Conservation (phyloP, 1,139 yeast species). For the Scheffersomyces cryptocercus region DNA sequence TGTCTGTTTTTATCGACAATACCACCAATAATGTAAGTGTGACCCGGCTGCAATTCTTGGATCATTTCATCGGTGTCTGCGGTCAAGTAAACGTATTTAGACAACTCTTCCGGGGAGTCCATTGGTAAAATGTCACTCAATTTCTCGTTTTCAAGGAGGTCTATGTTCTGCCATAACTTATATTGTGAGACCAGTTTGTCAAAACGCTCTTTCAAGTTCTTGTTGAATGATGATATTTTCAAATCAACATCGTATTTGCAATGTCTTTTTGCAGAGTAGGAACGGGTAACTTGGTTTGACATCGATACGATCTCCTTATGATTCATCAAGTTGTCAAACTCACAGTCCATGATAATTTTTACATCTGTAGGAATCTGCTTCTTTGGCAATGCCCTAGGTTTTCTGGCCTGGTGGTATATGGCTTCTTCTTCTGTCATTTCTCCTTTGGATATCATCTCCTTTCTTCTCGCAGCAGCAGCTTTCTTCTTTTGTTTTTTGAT, state of each 20-base stretch:
- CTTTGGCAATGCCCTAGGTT: slow-evolving; percentile 33
- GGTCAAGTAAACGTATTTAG: slow-evolving; percentile 68
- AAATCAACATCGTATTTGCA: slow-evolving; percentile 63
- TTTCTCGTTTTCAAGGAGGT: slow-evolving; percentile 48
- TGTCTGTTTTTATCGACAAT: slow-evolving; percentile 95
- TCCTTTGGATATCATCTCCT: slow-evolving; percentile 21
- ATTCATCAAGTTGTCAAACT: slow-evolving; percentile 85
- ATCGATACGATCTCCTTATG: slow-evolving; percentile 76
- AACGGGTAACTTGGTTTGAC: slow-evolving; percentile 77
- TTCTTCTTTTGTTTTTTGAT: slow-evolving; percentile 57
- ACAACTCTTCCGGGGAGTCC: slow-evolving; percentile 32
- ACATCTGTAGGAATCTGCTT: slow-evolving; percentile 49
- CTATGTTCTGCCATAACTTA: slow-evolving; percentile 63
- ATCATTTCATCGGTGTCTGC: slow-evolving; percentile 80
- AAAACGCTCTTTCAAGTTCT: slow-evolving; percentile 65
- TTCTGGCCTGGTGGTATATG: slow-evolving; percentile 29
- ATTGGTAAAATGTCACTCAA: slow-evolving; percentile 36
- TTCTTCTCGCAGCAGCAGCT: slow-evolving; percentile 35
- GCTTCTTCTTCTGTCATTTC: slow-evolving; percentile 14
- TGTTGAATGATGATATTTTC: slow-evolving; percentile 64
- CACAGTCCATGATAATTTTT: slow-evolving; percentile 76
- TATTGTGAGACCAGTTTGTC: slow-evolving; percentile 62
- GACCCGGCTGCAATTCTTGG: slow-evolving; percentile 62
- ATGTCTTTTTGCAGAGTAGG: slow-evolving; percentile 75
- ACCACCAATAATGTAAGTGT: slow-evolving; percentile 89